phyloP scores from a whole-genome alignment of 805 yeast species.

The Candida dajiaensis region DNA sequence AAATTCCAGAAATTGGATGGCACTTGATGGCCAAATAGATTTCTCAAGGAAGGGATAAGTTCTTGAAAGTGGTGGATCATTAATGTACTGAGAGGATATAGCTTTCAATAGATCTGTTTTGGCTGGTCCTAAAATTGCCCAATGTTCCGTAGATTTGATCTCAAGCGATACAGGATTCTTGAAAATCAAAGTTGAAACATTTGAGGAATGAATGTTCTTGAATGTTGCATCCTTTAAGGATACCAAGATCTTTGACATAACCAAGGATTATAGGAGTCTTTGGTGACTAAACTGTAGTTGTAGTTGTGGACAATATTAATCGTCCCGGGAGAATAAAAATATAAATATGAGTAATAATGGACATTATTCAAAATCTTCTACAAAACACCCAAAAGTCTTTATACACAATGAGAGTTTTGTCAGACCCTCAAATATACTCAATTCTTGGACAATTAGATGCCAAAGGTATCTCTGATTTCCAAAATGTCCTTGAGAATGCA shows the following conservation, averaged over 20 bases:
- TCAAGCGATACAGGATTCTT: conserved; percentile 34
- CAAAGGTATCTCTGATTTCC: conserved; percentile 28
- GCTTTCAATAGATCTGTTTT: conserved; percentile 51
- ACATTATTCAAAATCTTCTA: too few relatives aligned
- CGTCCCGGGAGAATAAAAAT: neutral
- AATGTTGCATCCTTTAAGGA: conserved; percentile 16
- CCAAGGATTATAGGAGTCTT: neutral
- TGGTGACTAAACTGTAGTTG: too few relatives aligned
- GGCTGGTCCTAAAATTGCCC: conserved; percentile 52
- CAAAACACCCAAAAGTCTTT: too few relatives aligned
- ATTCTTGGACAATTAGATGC: conserved; percentile 26
- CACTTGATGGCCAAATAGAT: conserved; percentile 40
- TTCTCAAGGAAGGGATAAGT: conserved; percentile 46
- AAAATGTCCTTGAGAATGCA: conserved; percentile 31
- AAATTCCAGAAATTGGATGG: conserved; percentile 38
- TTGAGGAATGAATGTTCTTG: conserved; percentile 8
- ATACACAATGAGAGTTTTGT: conserved; percentile 30
- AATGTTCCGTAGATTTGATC: conserved; percentile 33
- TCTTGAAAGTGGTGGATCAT: conserved; percentile 48
- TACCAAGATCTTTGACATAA: conserved; percentile 12
- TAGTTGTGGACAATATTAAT: too few relatives aligned
- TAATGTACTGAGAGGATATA: conserved; percentile 48
- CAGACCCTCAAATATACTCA: conserved; percentile 25
- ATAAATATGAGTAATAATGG: too few relatives aligned
- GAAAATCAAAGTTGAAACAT: conserved; percentile 25